Conservation (phyloP, 108 stramenopile genomes). For the Nannochloropsis salina region DNA sequence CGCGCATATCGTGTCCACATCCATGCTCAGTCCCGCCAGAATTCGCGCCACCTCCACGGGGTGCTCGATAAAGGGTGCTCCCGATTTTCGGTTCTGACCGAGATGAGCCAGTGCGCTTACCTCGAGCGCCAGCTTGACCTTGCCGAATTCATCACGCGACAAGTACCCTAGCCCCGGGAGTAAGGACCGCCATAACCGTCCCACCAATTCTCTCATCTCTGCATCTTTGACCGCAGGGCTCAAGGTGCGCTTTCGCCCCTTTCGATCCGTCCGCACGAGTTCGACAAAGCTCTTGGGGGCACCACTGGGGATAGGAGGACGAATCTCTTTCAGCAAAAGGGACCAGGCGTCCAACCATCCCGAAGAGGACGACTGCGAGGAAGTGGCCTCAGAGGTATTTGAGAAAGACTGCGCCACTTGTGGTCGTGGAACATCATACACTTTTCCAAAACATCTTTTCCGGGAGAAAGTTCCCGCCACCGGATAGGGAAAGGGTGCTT, state of each 20-base stretch:
- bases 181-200: background rate
- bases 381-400: background rate
- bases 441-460: too few species aligned
- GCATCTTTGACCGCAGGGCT: background rate
- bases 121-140: slow-evolving; percentile 39
- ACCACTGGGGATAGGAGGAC: slow-evolving; percentile 2
- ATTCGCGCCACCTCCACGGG: slow-evolving; percentile 79
- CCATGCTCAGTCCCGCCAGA: slow-evolving; percentile 79
- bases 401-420: too few species aligned
- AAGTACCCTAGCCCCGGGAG: slow-evolving; percentile 27
- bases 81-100: slow-evolving; percentile 77
- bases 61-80: slow-evolving; percentile 88
- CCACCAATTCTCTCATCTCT: background rate
- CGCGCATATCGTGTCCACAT: slow-evolving; percentile 79
- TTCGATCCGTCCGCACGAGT: background rate
- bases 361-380: background rate
- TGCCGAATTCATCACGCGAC: slow-evolving; percentile 21
- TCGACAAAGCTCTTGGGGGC: background rate
- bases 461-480: too few species aligned
- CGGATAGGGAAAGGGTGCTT: too few species aligned
- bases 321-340: slow-evolving; percentile 12
- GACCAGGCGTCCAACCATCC: slow-evolving; percentile 4
- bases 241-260: slow-evolving; percentile 16
- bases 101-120: slow-evolving; percentile 66
- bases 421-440: too few species aligned